A percentile compares a stretch with the other conserved stretches of the same genome.
Conservation (phyloP, 2,329 filamentous ascomycete genomes). For the Gaeumannomyces tritici region DNA sequence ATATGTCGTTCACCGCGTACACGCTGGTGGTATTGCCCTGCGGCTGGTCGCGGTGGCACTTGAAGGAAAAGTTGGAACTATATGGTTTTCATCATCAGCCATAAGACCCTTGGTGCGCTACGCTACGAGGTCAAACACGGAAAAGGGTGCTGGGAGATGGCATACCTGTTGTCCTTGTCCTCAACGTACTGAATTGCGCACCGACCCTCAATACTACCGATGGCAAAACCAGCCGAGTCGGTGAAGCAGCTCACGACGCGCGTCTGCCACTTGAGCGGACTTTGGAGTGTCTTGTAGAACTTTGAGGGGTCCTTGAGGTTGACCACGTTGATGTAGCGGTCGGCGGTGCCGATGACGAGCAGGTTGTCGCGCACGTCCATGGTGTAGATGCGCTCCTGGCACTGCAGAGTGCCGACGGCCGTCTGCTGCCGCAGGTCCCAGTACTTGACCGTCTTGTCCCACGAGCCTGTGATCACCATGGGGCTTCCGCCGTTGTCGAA, state of each 20-base stretch:
- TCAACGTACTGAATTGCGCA: constrained; percentile 98
- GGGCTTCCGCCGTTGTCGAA: constrained; percentile 63
- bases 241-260: constrained; percentile 90
- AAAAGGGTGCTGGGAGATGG: not conserved
- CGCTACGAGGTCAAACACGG: not conserved
- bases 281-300: constrained; percentile 94
- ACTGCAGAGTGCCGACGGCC: constrained; percentile 56
- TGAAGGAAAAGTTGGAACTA: constrained; percentile 95
- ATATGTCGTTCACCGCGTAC: constrained; percentile 93
- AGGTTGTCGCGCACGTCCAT: constrained; percentile 87
- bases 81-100: not conserved
- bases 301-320: constrained; percentile 80
- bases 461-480: constrained; percentile 85
- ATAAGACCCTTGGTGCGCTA: not conserved
- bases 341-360: constrained; percentile 84
- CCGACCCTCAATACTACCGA: constrained; percentile 92
- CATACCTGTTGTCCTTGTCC: constrained; percentile 75
- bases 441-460: constrained; percentile 87
- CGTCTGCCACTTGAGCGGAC: constrained; percentile 97
- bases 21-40: constrained; percentile 74
- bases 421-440: constrained; percentile 66
- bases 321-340: constrained; percentile 92
- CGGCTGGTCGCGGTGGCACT: constrained; percentile 84
- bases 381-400: constrained; percentile 75
- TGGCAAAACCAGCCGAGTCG: constrained; percentile 83